Conservation (phyloP, 2,329 filamentous ascomycete species). For the Pyrenophora teres region DNA sequence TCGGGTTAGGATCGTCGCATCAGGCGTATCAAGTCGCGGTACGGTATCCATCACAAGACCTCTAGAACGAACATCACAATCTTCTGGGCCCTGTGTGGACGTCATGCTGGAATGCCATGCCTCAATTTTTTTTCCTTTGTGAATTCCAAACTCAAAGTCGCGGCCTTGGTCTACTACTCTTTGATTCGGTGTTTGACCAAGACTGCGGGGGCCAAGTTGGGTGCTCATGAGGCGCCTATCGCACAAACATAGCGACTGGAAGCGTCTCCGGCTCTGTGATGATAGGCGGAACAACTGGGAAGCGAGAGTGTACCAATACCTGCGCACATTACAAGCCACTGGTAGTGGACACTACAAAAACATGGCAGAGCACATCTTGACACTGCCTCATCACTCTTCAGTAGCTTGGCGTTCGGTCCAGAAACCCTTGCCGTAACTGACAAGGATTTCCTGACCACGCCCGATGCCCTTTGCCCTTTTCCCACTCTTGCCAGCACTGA, state of each 20-base stretch:
- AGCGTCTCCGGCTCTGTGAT: neutral
- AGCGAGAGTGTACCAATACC: neutral
- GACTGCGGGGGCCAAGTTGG: too few species aligned
- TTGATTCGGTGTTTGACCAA: too few species aligned
- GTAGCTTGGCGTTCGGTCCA: constrained; percentile 48
- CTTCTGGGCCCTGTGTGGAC: neutral
- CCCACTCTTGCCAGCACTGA: constrained; percentile 55
- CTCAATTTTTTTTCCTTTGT: too few species aligned
- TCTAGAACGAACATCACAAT: constrained; percentile 16
- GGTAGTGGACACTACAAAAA: neutral
- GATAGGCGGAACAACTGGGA: constrained; percentile 2
- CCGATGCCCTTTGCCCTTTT: constrained; percentile 53
- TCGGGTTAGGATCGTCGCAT: constrained; percentile 4
- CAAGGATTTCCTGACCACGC: constrained; percentile 57
- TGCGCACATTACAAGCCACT: neutral
- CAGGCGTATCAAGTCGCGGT: constrained; percentile 9
- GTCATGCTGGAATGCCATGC: neutral
- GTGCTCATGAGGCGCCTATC: too few species aligned
- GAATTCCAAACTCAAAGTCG: too few species aligned
- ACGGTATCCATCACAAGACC: neutral
- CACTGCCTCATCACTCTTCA: constrained; percentile 9
- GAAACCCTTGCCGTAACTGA: constrained; percentile 61
- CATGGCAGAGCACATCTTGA: neutral
- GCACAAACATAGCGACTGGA: too few species aligned
- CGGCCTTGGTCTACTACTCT: too few species aligned